phyloP scores from a whole-genome alignment of 352 stramenopile genomes.

The Pythium coloratum region DNA sequence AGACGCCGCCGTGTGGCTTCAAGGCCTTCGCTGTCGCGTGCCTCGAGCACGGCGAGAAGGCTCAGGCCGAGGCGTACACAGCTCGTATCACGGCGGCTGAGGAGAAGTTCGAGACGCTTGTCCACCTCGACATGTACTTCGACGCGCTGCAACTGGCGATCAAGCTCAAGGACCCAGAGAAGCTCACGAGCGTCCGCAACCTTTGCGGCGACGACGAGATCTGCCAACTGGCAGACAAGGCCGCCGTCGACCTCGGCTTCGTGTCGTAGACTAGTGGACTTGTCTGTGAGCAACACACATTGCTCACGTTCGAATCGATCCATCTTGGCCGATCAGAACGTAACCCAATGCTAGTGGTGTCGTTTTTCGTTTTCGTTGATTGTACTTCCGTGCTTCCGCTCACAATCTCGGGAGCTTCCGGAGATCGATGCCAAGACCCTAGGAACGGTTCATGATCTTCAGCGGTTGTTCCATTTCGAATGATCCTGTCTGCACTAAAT shows the following conservation, averaged over 20 bases:
- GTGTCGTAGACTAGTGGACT: slow-evolving; percentile 32
- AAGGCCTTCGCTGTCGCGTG: slow-evolving; percentile 84
- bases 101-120: slow-evolving; percentile 88
- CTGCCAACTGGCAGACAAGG: slow-evolving; percentile 77
- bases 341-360: neutral
- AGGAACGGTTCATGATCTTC: too few relatives aligned
- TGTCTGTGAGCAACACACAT: neutral
- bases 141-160: slow-evolving; percentile 82
- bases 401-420: too few relatives aligned
- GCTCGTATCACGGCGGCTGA: slow-evolving; percentile 77
- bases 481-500: too few relatives aligned
- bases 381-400: too few relatives aligned
- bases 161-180: slow-evolving; percentile 85
- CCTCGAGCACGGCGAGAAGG: slow-evolving; percentile 73
- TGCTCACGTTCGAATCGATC: neutral
- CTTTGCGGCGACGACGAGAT: slow-evolving; percentile 73
- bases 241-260: slow-evolving; percentile 78
- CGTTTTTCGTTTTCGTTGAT: neutral
- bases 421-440: too few relatives aligned
- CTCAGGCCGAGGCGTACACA: slow-evolving; percentile 82
- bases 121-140: slow-evolving; percentile 82
- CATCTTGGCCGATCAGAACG: neutral
- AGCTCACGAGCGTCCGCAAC: slow-evolving; percentile 84
- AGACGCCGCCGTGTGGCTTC: slow-evolving; percentile 81
- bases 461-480: too few relatives aligned